Evolutionary conservation across 2,329 filamentous ascomycete genomes (phyloP).

Genomic region (Ophiostoma sp.): DNA sequence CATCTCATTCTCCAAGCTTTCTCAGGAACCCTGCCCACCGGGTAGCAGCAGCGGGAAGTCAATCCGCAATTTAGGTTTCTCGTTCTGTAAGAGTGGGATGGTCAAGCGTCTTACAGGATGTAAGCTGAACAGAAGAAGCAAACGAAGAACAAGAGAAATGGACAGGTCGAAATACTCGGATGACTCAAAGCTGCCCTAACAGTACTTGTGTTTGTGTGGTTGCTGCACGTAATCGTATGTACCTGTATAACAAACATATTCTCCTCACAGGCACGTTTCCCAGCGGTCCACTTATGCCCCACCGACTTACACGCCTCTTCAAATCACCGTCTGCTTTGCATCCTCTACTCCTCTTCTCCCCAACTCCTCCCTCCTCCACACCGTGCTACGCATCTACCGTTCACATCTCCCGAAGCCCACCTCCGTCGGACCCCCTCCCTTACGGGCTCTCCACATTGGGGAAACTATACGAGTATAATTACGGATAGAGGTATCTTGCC

Average conservation of each 20-base stretch:
- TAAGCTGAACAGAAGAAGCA: too few relatives aligned
- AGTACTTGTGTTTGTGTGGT: not conserved
- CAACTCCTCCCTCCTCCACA: not conserved
- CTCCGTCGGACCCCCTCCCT: not conserved
- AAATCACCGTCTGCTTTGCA: not conserved
- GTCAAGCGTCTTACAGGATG: too few relatives aligned
- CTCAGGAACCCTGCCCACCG: too few relatives aligned
- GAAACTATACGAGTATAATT: not conserved
- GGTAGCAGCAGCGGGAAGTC: too few relatives aligned
- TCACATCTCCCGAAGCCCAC: slow-evolving; percentile 14
- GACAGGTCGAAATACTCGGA: too few relatives aligned
- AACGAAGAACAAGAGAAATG: too few relatives aligned
- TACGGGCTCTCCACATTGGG: not conserved
- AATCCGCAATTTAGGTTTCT: too few relatives aligned
- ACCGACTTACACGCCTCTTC: not conserved
- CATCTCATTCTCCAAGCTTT: too few relatives aligned
- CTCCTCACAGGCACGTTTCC: not conserved
- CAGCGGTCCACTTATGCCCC: not conserved
- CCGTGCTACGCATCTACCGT: slow-evolving; percentile 6
- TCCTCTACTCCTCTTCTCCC: not conserved
- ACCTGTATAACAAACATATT: not conserved
- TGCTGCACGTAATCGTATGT: not conserved
- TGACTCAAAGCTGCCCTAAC: too few relatives aligned
- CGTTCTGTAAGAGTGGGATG: too few relatives aligned
- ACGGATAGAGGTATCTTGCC: too few relatives aligned